A percentile compares a stretch with the other conserved stretches of the same genome.
Evolutionary conservation across 441 rosid species (phyloP).

Genomic region (Jatropha multifida): DNA sequence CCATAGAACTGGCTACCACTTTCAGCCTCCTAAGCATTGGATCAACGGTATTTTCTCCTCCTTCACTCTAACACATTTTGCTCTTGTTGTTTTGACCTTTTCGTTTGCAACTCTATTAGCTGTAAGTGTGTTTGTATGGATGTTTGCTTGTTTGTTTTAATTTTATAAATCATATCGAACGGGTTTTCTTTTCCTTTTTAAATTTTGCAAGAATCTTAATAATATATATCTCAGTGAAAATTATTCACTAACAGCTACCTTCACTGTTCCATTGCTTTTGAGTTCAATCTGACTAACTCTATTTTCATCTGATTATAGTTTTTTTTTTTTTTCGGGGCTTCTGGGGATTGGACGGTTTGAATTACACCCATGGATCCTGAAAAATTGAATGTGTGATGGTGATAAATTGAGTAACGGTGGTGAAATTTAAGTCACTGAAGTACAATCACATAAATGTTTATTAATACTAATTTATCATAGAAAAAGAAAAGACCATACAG

Average conservation of each 20-base stretch:
- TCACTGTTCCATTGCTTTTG: neutral
- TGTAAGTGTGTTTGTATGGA: neutral
- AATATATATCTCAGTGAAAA: neutral
- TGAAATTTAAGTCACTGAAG: neutral
- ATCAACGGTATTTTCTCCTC: conserved; percentile 52
- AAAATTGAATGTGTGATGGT: too few relatives aligned
- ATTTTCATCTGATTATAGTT: neutral
- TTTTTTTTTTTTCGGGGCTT: too few relatives aligned
- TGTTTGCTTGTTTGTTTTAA: neutral
- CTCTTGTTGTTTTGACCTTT: neutral
- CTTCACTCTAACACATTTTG: neutral
- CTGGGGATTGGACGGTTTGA: too few relatives aligned
- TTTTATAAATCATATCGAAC: neutral
- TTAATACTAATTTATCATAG: neutral
- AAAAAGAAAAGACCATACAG: neutral
- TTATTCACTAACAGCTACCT: neutral
- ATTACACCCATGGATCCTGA: too few relatives aligned
- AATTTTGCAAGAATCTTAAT: neutral
- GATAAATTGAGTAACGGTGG: too few relatives aligned
- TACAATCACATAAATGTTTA: neutral
- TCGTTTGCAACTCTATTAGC: neutral
- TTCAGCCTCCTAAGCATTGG: conserved; percentile 85
- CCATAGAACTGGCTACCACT: conserved; percentile 53
- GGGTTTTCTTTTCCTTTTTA: neutral
- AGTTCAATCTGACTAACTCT: neutral